Conservation (phyloP, 2,329 filamentous ascomycete species). For the Nemania sp. region DNA sequence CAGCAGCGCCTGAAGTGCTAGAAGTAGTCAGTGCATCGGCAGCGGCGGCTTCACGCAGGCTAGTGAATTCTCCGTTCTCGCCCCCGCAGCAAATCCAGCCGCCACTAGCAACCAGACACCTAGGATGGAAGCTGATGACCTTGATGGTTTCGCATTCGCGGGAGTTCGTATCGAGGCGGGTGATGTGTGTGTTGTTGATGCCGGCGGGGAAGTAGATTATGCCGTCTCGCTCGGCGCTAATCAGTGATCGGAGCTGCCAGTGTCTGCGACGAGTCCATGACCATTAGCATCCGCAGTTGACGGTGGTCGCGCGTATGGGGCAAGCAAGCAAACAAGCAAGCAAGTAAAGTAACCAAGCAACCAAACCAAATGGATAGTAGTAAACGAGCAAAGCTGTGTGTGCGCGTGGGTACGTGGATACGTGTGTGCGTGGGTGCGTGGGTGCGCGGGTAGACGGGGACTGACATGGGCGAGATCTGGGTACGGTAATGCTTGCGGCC, state of each 20-base stretch:
- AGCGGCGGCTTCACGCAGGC: conserved; percentile 67
- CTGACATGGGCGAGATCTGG: conserved; percentile 74
- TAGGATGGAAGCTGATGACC: conserved; percentile 77
- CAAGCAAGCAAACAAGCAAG: conserved; percentile 2
- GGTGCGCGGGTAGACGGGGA: conserved; percentile 31
- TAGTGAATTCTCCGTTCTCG: conserved; percentile 86
- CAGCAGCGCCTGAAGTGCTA: conserved; percentile 10
- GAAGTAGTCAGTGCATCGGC: conserved; percentile 45
- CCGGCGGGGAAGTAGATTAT: conserved; percentile 88
- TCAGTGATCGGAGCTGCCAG: conserved; percentile 90
- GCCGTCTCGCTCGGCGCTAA: conserved; percentile 82
- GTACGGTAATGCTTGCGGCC: conserved; percentile 76
- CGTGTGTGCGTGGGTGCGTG: conserved; percentile 16
- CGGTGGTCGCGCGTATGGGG: conserved; percentile 19
- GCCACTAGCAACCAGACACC: conserved; percentile 86
- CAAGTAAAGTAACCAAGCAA: too few species aligned
- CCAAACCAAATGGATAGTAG: too few species aligned
- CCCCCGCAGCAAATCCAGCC: conserved; percentile 94
- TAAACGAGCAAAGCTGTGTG: too few species aligned
- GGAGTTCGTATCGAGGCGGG: conserved; percentile 75
- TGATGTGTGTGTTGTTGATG: conserved; percentile 72
- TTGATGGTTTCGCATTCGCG: conserved; percentile 80
- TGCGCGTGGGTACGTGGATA: too few species aligned
- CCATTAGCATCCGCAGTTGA: conserved; percentile 29
- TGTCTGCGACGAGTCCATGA: conserved; percentile 64